These are phyloP conservation scores for Rosa chinensis DNA, from an alignment of 306 rosid species.

Conservation along the genomic window DNA sequence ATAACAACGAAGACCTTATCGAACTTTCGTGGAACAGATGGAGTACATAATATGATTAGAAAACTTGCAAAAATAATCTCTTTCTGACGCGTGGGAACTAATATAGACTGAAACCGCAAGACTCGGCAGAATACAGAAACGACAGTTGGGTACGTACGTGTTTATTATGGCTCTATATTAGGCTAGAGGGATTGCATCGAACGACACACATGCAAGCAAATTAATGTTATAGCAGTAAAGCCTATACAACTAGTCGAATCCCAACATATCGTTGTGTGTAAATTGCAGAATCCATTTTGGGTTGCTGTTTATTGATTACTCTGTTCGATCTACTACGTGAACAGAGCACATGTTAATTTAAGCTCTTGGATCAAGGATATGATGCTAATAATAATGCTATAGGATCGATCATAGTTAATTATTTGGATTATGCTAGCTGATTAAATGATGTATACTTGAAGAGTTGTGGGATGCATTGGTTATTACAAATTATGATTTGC, in stretches of 20 bases:
- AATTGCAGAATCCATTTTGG: background rate
- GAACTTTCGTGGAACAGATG: constrained; percentile 31
- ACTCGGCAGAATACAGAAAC: constrained; percentile 41
- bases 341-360: background rate
- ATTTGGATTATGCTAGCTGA: background rate
- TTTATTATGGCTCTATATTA: background rate
- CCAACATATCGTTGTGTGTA: background rate
- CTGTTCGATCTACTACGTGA: background rate
- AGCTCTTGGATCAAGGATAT: background rate
- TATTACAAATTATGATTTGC: background rate
- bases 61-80: background rate
- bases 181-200: background rate
- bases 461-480: background rate
- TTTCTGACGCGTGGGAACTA: constrained; percentile 44
- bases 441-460: background rate
- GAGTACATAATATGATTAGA: constrained; percentile 5
- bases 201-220: background rate
- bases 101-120: constrained; percentile 29
- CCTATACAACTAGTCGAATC: background rate
- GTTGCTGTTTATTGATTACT: background rate
- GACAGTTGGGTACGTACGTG: constrained; percentile 18
- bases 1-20: constrained; percentile 34
- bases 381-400: background rate
- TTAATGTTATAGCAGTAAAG: background rate
- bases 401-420: background rate